Evolutionary conservation across 768 basidiomycete genomes (phyloP).

Genomic region (Tylopilus sp.): DNA sequence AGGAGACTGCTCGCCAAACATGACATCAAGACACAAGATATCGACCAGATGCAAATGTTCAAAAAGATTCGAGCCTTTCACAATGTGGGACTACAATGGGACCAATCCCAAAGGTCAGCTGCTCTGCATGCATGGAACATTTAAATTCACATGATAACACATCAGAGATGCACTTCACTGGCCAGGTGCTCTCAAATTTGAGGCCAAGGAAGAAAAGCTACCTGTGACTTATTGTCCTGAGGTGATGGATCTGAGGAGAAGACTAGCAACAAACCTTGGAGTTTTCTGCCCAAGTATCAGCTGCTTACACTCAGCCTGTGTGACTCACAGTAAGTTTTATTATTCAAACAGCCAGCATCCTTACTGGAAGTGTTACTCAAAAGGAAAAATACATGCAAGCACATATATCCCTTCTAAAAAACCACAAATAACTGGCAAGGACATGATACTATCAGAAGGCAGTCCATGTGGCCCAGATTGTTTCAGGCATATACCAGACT

Average conservation of each 20-base stretch:
- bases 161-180: slow-evolving; percentile 39
- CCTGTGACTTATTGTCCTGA: slow-evolving; percentile 12
- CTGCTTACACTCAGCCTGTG: slow-evolving; percentile 41
- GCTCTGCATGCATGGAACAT: neutral
- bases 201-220: neutral
- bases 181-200: slow-evolving; percentile 25
- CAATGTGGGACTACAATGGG: slow-evolving; percentile 41
- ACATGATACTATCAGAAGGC: slow-evolving; percentile 27
- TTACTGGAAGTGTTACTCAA: neutral
- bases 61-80: slow-evolving; percentile 19
- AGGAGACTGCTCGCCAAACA: slow-evolving; percentile 34
- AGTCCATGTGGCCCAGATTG: slow-evolving; percentile 32
- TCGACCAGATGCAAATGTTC: slow-evolving; percentile 35
- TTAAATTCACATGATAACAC: neutral
- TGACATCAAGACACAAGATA: slow-evolving; percentile 31
- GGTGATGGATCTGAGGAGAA: slow-evolving; percentile 27
- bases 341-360: neutral
- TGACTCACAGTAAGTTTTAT: slow-evolving; percentile 33
- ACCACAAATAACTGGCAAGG: slow-evolving; percentile 19
- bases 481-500: slow-evolving; percentile 25
- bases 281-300: slow-evolving; percentile 46
- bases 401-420: slow-evolving; percentile 19
- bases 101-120: slow-evolving; percentile 39
- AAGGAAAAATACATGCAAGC: slow-evolving; percentile 2
- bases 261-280: slow-evolving; percentile 31